phyloP scores from a whole-genome alignment of 108 stramenopile genomes.

The Skeletonema potamos region DNA sequence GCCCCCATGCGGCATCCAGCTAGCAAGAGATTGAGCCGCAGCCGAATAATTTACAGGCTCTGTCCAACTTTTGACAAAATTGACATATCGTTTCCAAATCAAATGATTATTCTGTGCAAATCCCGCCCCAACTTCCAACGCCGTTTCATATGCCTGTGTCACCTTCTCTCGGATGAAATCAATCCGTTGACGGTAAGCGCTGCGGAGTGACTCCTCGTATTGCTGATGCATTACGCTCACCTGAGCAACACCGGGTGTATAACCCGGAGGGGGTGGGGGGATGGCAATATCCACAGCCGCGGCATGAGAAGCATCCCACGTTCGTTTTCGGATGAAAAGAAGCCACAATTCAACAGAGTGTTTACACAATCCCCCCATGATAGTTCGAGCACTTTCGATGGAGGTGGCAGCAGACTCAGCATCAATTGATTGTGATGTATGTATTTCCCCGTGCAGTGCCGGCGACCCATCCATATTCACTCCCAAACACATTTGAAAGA shows the following conservation, averaged over 20 bases:
- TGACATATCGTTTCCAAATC: constrained; percentile 73
- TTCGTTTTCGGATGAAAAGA: constrained; percentile 60
- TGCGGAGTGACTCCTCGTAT: constrained; percentile 29
- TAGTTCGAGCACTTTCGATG: constrained; percentile 7
- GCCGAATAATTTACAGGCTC: constrained; percentile 5
- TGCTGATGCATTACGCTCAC: constrained; percentile 32
- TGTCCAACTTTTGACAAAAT: constrained; percentile 64
- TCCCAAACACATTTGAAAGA: constrained; percentile 60
- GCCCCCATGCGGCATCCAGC: not conserved
- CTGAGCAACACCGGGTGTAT: constrained; percentile 17
- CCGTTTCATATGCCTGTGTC: constrained; percentile 70
- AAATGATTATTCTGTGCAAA: constrained; percentile 70
- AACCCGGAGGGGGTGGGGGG: constrained; percentile 35
- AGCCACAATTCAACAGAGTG: constrained; percentile 76
- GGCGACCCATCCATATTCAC: constrained; percentile 55
- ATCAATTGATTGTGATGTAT: constrained; percentile 1
- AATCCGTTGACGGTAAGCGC: constrained; percentile 29
- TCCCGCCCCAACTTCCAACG: constrained; percentile 58
- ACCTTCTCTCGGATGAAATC: constrained; percentile 46
- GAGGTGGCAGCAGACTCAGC: constrained; percentile 9
- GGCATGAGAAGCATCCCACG: constrained; percentile 55
- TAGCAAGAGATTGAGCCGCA: not conserved
- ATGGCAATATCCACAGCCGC: constrained; percentile 8
- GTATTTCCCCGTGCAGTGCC: constrained; percentile 20
- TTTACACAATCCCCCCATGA: constrained; percentile 58